phyloP scores from a whole-genome alignment of 805 yeast genomes.

The Zygoascus flipseniorum region DNA sequence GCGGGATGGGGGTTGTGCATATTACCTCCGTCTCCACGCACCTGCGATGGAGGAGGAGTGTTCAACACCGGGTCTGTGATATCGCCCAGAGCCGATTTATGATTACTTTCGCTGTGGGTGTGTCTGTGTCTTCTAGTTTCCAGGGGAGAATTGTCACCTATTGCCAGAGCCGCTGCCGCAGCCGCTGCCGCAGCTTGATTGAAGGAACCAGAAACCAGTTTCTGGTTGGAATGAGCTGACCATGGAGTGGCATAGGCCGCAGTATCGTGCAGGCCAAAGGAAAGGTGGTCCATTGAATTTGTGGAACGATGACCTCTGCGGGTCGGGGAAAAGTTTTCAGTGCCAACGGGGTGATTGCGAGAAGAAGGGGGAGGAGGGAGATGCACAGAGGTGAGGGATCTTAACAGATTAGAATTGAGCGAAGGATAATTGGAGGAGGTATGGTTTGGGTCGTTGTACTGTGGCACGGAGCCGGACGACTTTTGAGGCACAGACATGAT shows the following conservation, averaged over 20 bases:
- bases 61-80: constrained; percentile 11
- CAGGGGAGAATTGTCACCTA: background rate
- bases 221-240: background rate
- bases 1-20: background rate
- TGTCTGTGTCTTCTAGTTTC: background rate
- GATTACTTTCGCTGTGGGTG: background rate
- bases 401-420: background rate
- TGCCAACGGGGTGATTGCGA: constrained; percentile 4
- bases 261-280: background rate
- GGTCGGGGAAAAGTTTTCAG: background rate
- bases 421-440: background rate
- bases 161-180: background rate
- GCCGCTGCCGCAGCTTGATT: background rate
- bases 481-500: background rate
- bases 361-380: constrained; percentile 35
- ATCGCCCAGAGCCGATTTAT: constrained; percentile 6
- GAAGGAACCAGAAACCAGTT: background rate
- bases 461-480: background rate
- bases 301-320: background rate
- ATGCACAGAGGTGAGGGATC: constrained; percentile 32
- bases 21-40: constrained; percentile 3
- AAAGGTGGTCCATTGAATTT: background rate
- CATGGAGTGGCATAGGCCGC: background rate
- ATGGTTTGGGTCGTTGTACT: background rate
- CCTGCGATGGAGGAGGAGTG: constrained; percentile 18